Conservation (phyloP, 1,284 basidiomycete species). For the Clitocybe nebularis region DNA sequence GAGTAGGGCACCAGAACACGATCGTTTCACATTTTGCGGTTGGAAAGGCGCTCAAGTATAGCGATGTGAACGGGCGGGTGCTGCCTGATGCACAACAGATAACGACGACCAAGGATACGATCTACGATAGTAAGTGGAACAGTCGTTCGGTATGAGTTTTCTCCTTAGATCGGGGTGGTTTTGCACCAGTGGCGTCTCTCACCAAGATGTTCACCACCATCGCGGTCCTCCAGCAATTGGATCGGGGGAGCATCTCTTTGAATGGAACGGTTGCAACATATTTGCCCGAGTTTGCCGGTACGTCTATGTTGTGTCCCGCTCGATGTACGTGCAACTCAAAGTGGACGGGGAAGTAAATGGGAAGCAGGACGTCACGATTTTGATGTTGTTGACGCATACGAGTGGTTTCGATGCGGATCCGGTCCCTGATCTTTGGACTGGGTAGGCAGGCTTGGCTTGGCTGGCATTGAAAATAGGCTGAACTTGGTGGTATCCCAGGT, state of each 20-base stretch:
- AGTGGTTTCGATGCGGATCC: slow-evolving; percentile 24
- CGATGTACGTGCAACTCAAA: not conserved
- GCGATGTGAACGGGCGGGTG: slow-evolving; percentile 20
- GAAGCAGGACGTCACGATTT: slow-evolving; percentile 22
- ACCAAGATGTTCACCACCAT: slow-evolving; percentile 28
- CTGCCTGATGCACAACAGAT: slow-evolving; percentile 18
- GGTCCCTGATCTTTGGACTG: slow-evolving; percentile 20
- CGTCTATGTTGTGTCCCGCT: not conserved
- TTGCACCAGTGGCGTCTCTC: slow-evolving; percentile 22
- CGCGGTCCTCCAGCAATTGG: slow-evolving; percentile 24
- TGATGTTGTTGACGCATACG: slow-evolving; percentile 25
- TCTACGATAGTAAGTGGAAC: slow-evolving; percentile 21
- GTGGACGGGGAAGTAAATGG: slow-evolving; percentile 14
- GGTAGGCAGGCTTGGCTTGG: slow-evolving; percentile 8
- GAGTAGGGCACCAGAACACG: slow-evolving; percentile 19
- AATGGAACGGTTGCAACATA: slow-evolving; percentile 19
- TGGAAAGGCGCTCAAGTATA: slow-evolving; percentile 20
- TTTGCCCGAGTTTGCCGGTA: slow-evolving; percentile 22
- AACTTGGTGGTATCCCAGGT: slow-evolving; percentile 10
- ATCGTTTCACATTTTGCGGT: slow-evolving; percentile 24
- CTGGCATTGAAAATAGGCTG: not conserved
- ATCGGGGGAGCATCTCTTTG: slow-evolving; percentile 17
- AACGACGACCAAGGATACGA: slow-evolving; percentile 17
- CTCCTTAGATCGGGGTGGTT: too few relatives aligned
- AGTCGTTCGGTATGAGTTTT: too few relatives aligned